Evolutionary conservation across 805 yeast genomes (phyloP).

Genomic region (Nakazawaea wickerhamii): DNA sequence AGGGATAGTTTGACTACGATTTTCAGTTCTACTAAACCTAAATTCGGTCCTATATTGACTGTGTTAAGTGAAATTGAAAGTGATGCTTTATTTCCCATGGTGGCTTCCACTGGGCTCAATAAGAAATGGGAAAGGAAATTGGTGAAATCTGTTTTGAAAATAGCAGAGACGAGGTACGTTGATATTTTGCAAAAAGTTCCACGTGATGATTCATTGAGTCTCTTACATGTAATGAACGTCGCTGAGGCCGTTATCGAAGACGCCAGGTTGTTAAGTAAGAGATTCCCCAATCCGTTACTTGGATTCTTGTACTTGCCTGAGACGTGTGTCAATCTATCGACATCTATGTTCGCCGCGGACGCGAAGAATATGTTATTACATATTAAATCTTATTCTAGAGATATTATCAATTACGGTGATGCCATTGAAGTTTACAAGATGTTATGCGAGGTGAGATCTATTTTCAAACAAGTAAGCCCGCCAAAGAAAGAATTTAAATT

Average conservation of each 20-base stretch:
- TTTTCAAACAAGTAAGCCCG: conserved; percentile 42
- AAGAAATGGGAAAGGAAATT: conserved; percentile 27
- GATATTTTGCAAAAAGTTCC: conserved; percentile 46
- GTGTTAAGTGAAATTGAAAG: conserved; percentile 35
- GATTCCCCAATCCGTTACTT: conserved; percentile 56
- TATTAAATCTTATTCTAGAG: conserved; percentile 34
- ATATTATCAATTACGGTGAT: conserved; percentile 44
- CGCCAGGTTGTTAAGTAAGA: conserved; percentile 48
- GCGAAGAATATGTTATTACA: conserved; percentile 45
- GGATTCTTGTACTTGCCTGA: conserved; percentile 49
- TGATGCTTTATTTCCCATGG: conserved; percentile 27
- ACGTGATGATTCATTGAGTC: conserved; percentile 27
- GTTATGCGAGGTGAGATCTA: conserved; percentile 45
- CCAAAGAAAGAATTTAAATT: conserved; percentile 38
- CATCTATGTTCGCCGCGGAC: conserved; percentile 50
- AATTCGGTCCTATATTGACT: conserved; percentile 46
- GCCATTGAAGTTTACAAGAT: conserved; percentile 52
- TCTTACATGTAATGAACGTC: conserved; percentile 30
- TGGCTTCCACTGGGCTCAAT: background rate
- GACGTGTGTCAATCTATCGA: conserved; percentile 42
- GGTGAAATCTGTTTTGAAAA: conserved; percentile 29
- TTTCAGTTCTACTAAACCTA: conserved; percentile 45
- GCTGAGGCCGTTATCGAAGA: conserved; percentile 47
- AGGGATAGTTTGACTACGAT: conserved; percentile 23
- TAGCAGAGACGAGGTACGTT: conserved; percentile 35